Evolutionary conservation across 2,329 filamentous ascomycete genomes (phyloP), one percentile per base, ranked within the genome.

Genomic region (Thielaviopsis cerberus): DNA sequence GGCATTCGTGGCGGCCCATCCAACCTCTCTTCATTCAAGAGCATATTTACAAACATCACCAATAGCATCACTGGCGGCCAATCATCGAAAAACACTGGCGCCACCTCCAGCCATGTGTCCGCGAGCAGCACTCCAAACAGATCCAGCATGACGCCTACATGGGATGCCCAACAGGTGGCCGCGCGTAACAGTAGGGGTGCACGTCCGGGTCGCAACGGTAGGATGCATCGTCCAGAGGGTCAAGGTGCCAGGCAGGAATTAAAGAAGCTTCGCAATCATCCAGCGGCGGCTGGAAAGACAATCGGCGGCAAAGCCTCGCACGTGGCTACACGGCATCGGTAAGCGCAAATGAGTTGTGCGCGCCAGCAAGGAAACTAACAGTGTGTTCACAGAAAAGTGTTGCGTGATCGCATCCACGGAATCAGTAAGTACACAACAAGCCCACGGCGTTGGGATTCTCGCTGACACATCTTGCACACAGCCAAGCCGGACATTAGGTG

Each of bases 401-500:
- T 72, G 0, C 71, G 68, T 17, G 78, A 80, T 41, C 72, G 65
- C 0, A 73, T 81, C 8, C 57, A 64, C 0, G 77, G 75, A 0
- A 72, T 81, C 20, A 80, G 77, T 77, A 69, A 64, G 75, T 71
- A 54, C 4, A 53, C 24, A 7, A n/a, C n/a, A n/a, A n/a, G n/a
- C n/a, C n/a, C n/a, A n/a, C n/a, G n/a, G n/a, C n/a, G n/a, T n/a
- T n/a, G n/a, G n/a, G n/a, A n/a, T 50, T 25, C 45, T 20, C 6
- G 62, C 55, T 51, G 56, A 24, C 61, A 54, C 25, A 56, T 59
- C 6, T 25, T 45, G 45, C 57, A 41, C 41, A 10, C 27, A 79
- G 78, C 77, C 1, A 80, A 79, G 62, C 72, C 73, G 4, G 75
- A 73, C 15, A 79, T 80, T 54, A 69, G 76, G 77, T 79, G 69